phyloP scores from a whole-genome alignment of 2,329 filamentous ascomycete genomes.

The Cercospora nicotianae region DNA sequence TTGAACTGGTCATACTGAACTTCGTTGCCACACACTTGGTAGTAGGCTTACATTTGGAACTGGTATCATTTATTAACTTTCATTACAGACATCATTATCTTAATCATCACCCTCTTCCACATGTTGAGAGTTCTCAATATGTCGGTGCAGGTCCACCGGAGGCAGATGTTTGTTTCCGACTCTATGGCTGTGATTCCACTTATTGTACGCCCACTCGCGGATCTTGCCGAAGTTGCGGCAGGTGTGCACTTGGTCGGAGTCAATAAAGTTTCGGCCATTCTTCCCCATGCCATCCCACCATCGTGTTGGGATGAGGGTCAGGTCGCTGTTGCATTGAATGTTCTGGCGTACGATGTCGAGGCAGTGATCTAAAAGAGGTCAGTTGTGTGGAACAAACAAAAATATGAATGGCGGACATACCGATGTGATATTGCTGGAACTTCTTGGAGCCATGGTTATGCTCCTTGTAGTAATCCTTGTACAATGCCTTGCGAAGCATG shows the following conservation, averaged over 20 bases:
- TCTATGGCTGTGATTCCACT: slow-evolving; percentile 14
- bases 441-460: background rate
- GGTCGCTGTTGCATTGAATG: slow-evolving; percentile 26
- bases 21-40: background rate
- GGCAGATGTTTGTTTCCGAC: background rate
- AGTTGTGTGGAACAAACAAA: background rate
- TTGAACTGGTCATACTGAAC: background rate
- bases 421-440: slow-evolving; percentile 14
- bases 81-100: background rate
- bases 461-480: slow-evolving; percentile 13
- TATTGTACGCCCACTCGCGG: slow-evolving; percentile 18
- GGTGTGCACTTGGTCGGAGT: slow-evolving; percentile 24
- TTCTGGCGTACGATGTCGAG: slow-evolving; percentile 29
- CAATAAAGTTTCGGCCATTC: slow-evolving; percentile 22
- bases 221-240: slow-evolving; percentile 26
- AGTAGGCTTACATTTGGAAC: background rate
- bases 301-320: slow-evolving; percentile 26
- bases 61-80: background rate
- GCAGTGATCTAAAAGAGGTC: slow-evolving; percentile 21
- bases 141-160: background rate
- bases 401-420: background rate
- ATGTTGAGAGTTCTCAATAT: background rate
- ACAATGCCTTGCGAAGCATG: slow-evolving; percentile 10
- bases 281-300: slow-evolving; percentile 22
- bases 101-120: background rate